Evolutionary conservation across 148 eudicot genomes (phyloP).

Genomic region (Rhododendron williamsianum): DNA sequence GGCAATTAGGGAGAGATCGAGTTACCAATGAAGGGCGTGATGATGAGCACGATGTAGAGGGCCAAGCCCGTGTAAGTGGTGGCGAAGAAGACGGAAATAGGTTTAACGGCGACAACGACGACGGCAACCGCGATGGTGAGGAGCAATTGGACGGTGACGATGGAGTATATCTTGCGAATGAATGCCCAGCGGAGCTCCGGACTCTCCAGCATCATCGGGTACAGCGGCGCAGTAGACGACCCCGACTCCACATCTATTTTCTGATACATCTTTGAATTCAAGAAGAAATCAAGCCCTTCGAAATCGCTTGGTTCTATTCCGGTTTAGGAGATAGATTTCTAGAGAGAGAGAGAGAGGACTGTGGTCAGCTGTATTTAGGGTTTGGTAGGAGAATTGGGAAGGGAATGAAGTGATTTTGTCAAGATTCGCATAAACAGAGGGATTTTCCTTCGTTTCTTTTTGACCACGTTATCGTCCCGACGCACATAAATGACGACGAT

Average conservation of each 20-base stretch:
- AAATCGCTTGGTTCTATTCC: neutral
- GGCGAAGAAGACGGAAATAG: slow-evolving; percentile 38
- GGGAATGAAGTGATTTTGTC: neutral
- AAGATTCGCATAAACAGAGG: neutral
- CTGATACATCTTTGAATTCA: slow-evolving; percentile 24
- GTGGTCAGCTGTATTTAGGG: neutral
- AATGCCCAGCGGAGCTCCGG: slow-evolving; percentile 55
- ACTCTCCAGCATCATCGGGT: slow-evolving; percentile 43
- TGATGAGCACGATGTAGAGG: slow-evolving; percentile 37
- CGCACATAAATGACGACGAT: neutral
- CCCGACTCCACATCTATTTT: slow-evolving; percentile 41
- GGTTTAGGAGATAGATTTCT: neutral
- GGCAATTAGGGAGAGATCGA: neutral
- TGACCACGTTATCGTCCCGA: neutral
- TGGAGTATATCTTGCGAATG: slow-evolving; percentile 53
- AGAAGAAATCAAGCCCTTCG: neutral
- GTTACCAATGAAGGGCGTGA: slow-evolving; percentile 49
- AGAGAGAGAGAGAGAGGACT: neutral
- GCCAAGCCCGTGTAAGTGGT: slow-evolving; percentile 38
- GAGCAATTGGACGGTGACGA: slow-evolving; percentile 41
- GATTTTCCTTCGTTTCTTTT: neutral
- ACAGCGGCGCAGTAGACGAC: slow-evolving; percentile 17
- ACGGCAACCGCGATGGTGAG: slow-evolving; percentile 36
- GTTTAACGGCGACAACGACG: slow-evolving; percentile 37
- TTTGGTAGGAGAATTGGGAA: neutral